These are phyloP conservation scores for Juncus effusus DNA, from an alignment of 176 grass and related monocot genomes.

Conservation along the genomic window DNA sequence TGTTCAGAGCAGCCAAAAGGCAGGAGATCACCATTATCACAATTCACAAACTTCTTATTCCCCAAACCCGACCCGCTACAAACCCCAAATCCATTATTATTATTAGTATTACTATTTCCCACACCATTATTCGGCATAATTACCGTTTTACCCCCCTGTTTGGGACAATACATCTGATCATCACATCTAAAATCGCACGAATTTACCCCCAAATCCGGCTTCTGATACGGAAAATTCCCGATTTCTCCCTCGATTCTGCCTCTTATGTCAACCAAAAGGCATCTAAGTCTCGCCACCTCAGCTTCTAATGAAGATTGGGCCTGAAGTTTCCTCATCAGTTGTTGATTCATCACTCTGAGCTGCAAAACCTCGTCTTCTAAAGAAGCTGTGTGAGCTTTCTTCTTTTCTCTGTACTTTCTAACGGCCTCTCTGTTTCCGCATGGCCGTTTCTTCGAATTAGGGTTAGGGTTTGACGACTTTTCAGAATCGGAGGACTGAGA, in stretches of 20 bases:
- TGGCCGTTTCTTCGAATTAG: conserved; percentile 32
- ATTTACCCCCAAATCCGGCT: conserved; percentile 45
- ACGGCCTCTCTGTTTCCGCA: conserved; percentile 79
- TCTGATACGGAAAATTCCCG: conserved; percentile 77
- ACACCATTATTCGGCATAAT: conserved; percentile 24
- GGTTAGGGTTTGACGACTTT: conserved; percentile 12
- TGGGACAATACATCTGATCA: conserved; percentile 68
- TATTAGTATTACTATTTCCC: conserved; percentile 35
- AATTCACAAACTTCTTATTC: conserved; percentile 40
- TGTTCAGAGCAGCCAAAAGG: conserved; percentile 42
- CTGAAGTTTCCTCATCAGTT: conserved; percentile 56
- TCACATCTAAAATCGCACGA: conserved; percentile 76
- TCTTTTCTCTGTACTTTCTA: conserved; percentile 96
- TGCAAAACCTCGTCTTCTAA: conserved; percentile 82
- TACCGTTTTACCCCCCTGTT: conserved; percentile 9
- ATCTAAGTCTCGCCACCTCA: conserved; percentile 60
- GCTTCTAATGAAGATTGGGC: conserved; percentile 55
- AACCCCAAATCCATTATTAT: conserved; percentile 31
- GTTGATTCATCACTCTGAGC: conserved; percentile 62
- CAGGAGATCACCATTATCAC: conserved; percentile 34
- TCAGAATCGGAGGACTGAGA: conserved; percentile 27
- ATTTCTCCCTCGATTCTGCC: conserved; percentile 79
- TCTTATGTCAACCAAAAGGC: conserved; percentile 68
- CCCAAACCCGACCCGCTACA: conserved; percentile 45
- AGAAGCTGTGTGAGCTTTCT: conserved; percentile 73